Evolutionary conservation across 164 flowering plant species (phyloP), one percentile per base, ranked within the genome.

Genomic region (Magnolia changhungtana): DNA sequence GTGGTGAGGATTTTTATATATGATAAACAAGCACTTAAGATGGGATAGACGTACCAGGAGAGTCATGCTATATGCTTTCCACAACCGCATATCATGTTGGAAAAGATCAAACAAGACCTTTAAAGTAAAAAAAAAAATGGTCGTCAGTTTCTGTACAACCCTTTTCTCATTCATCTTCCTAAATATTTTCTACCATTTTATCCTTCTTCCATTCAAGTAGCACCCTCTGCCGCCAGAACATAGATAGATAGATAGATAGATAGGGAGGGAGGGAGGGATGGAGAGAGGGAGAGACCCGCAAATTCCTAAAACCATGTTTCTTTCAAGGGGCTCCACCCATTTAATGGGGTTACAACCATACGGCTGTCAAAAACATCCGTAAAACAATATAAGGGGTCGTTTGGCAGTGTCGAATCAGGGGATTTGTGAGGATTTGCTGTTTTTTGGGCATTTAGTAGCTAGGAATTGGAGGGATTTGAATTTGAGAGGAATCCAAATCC

Each of bases 51-150:
- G 59, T 80, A 95, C 99, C 98, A 91, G 91, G 64, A 96, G 83
- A 50, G 96, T 96, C 10, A 79, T 73, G 78, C 86, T 85, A 80
- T 96, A 96, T 64, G 97, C 98, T 75, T 85, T 88, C 99, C 99
- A 96, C 67, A 94, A 76, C 69, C 96, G 87, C 83, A 82, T 78
- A 80, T 96, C 98, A 81, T 90, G 91, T 69, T 86, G 90, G 78
- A 96, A 96, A 66, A 96, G 87, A 87, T 96, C 98, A 80, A 87
- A 84, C 37, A 96, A 93, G 61, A 96, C 97, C 99, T 96, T 59
- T 20, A 55, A 4, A 2, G 19, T 8, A 29, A 3, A 29, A 68
- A 68, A 19, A 37, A 2, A 68, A 29, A 68, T 1, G 71, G 18
- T n/a, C 71, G 10, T 31, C 71, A 55, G 18, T 55, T 55, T 11